Base-by-base conservation (phyloP, 2,329 filamentous ascomycete genomes). In the Exophiala sideris region DNA sequence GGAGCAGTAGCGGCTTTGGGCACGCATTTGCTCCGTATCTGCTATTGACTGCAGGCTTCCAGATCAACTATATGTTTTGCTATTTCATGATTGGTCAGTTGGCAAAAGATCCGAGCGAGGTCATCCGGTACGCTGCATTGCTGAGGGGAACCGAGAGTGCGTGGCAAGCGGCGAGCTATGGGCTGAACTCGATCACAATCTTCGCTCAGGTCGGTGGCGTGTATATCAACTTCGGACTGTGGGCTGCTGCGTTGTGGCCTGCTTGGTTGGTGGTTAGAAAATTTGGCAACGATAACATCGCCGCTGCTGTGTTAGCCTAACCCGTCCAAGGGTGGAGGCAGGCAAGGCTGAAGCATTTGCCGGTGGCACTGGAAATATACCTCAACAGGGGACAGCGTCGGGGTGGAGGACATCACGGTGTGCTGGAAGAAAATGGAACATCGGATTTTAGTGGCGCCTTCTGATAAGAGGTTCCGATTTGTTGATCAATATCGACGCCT, bases 101-200 rank as follows among this genome's bases (percentile, higher is more conserved):
- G 1, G 84, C 87, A 1, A 68, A 74, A 4, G 73, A 76, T 7
- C 76, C 87, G 48, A 76, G 78, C 24, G 82, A 89, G 60, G 78
- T 89, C 1, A 79, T 89, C 39, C 79, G 86, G 1, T 84, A 86
- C 63, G 80, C 86, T 0, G 85, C 84, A 0, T 68, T 89, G 5
- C 72, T 89, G 1, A 77, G 86, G 50, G 86, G 84, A 1, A 86
- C 84, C 0, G 86, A 90, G 68, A 87, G 84, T 1, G 86, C 84
- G 0, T 85, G 83, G 71, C 86, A 89, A 65, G 86, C 86, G 4
- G 71, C 89, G 11, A 86, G 84, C 62, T 89, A 89, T 56, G 86
- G 86, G 0, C 68, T 89, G 0, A 81, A 79, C 7, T 84, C 82
- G 3, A 61, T 88, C 6, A 70, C 73, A 0, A 66, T 87, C 5